Evolutionary conservation across 2,329 filamentous ascomycete species (phyloP), one percentile per base, ranked within the genome.

Genomic region (Fusarium subtropicale): DNA sequence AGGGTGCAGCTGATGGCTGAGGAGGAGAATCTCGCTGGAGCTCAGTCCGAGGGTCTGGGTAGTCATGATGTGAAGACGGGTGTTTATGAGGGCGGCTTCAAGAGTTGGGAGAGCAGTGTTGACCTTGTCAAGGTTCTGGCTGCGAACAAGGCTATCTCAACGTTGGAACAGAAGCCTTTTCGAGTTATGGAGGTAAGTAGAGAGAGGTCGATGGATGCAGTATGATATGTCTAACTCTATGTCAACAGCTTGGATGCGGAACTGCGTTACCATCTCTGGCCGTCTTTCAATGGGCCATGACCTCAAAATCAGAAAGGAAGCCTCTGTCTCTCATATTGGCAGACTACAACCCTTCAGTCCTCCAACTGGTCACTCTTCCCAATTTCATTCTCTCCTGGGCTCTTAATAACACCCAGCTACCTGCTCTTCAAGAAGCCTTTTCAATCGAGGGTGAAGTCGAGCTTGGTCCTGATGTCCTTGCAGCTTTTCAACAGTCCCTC

Each of bases 31-130:
- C 76, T 77, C 38, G 75, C 77, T 30, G 78, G 79, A 34, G 64
- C 60, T 42, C 75, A 79, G 45, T 75, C 68, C 16, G 79, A 82
- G 68, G 85, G 86, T 2, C 81, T 93, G 36, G 90, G 88, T 39
- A 84, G 86, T 66, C 89, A 92, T 68, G 92, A 96, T 78, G 90
- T 96, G 69, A 91, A 89, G 78, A 92, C 91, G 57, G 92, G 92
- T 53, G 87, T 95, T 63, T 96, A 96, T 79, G 92, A 96, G 80
- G 92, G 92, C 59, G 92, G 92, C 26, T 94, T 95, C 82, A 96
- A 96, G 82, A 94, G 91, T 74, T 96, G 92, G 92, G 92, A 96
- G 81, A 94, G 92, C 80, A 93, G 91, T 63, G 84, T 94, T 54
- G 92, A 96, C 76, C 83, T 96, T 20, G 91, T 92, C 52, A 92